phyloP scores from a whole-genome alignment of 257 asterid genomes.

The Forsythia viridissima region DNA sequence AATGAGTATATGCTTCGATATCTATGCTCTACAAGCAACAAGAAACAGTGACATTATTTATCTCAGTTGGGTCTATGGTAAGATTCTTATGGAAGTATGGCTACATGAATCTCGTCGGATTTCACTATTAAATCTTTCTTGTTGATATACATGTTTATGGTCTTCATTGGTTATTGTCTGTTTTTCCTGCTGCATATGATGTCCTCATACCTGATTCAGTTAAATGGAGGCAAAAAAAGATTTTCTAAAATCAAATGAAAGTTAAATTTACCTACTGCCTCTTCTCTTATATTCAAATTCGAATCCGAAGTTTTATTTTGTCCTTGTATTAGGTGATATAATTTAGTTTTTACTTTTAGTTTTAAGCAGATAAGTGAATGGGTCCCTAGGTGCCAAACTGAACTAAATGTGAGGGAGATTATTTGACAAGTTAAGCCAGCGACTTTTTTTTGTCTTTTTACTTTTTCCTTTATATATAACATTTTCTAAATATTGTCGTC shows the following conservation, averaged over 20 bases:
- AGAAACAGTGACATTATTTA: constrained; percentile 29
- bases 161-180: background rate
- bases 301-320: background rate
- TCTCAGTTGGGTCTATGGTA: constrained; percentile 17
- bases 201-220: background rate
- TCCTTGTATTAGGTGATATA: background rate
- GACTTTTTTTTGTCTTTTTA: background rate
- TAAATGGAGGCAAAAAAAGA: background rate
- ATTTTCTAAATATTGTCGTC: background rate
- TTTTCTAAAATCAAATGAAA: background rate
- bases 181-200: background rate
- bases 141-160: background rate
- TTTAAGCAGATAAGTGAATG: background rate
- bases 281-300: background rate
- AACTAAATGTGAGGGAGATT: background rate
- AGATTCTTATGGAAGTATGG: constrained; percentile 14
- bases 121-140: background rate
- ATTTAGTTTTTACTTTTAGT: background rate
- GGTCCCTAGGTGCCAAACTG: background rate
- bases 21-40: constrained; percentile 59
- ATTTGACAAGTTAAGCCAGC: background rate
- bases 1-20: constrained; percentile 87
- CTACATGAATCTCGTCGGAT: background rate
- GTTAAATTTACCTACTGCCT: background rate
- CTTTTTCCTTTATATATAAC: background rate